Evolutionary conservation across 2,329 filamentous ascomycete genomes (phyloP), one percentile per base, ranked within the genome.

Genomic region (Aspergillus sp.): DNA sequence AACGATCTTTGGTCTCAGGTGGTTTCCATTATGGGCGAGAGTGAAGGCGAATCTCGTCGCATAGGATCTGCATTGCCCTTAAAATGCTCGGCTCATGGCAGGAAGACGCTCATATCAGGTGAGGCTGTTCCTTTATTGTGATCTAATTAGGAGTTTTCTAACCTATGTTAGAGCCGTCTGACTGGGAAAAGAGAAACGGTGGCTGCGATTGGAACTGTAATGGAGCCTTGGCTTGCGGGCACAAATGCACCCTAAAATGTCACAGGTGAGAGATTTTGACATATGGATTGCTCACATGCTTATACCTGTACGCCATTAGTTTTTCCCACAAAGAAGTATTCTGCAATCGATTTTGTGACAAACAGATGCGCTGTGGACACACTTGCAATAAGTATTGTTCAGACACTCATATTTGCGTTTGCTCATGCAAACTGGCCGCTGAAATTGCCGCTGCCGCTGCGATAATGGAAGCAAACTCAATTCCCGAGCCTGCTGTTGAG

Each of bases 61-160:
- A 49, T 81, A 12, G 76, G 74, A 1, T 69, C 65, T n/a, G 65
- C 71, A 2, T 57, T 91, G 0, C 85, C 85, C 1, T 62, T 90
- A 12, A 74, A 73, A 5, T 93, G 88, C 59, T 59, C 69, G 5
- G 78, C 75, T 0, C 87, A 91, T 60, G 60, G 67, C 0, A 70
- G 62, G 1, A 74, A 71, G 23, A 77, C 71, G 0, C 69, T 73
- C 41, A 75, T 89, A 25, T 65, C 70, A 44, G 59, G 71, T 74
- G 49, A 49, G 58, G 51, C 13, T 15, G 3, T 30, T 30, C 25
- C 2, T 33, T 10, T 32, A 9, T 7, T 41, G n/a, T 39, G 25
- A 23, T 17, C 3, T 1, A 7, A 7, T n/a, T n/a, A 5, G 37
- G 6, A 39, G 17, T 2, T 9, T 43, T 41, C 44, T 56, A 39